phyloP scores from a whole-genome alignment of 352 stramenopile species.

The Phytophthora pisi region DNA sequence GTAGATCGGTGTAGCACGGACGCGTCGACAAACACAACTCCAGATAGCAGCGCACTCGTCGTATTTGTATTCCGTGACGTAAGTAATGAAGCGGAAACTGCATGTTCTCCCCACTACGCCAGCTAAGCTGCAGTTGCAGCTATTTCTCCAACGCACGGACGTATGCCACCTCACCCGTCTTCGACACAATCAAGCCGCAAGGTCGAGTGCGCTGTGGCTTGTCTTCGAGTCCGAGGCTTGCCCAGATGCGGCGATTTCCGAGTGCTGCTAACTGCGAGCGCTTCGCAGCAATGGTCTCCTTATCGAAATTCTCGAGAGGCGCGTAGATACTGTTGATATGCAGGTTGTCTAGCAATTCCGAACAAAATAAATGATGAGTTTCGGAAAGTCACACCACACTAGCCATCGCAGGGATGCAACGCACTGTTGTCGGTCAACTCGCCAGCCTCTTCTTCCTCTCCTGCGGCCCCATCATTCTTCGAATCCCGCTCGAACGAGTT shows the following conservation, averaged over 20 bases:
- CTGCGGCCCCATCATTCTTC: conserved; percentile 34
- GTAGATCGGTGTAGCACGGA: conserved; percentile 18
- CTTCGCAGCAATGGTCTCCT: conserved; percentile 82
- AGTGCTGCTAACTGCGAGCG: conserved; percentile 74
- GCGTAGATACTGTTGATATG: conserved; percentile 75
- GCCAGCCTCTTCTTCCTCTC: conserved; percentile 73
- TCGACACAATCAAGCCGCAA: conserved; percentile 74
- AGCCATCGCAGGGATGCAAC: conserved; percentile 9
- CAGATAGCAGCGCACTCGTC: conserved; percentile 14
- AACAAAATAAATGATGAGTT: background rate
- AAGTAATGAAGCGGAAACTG: conserved; percentile 30
- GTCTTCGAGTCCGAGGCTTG: conserved; percentile 84
- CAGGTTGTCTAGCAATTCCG: conserved; percentile 48
- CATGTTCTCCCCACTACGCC: conserved; percentile 9
- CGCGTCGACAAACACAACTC: background rate
- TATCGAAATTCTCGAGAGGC: conserved; percentile 78
- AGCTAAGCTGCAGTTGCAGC: conserved; percentile 8
- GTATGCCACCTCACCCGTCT: conserved; percentile 74
- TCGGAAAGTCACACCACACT: background rate
- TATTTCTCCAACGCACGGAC: conserved; percentile 72
- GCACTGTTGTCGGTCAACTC: conserved; percentile 70
- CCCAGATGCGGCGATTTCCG: conserved; percentile 84
- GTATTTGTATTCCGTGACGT: conserved; percentile 44
- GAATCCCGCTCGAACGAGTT: conserved; percentile 64
- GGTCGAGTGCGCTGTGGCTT: conserved; percentile 59